Base-by-base conservation (phyloP, 1,284 basidiomycete genomes). In the Pseudozyma thailandica region DNA sequence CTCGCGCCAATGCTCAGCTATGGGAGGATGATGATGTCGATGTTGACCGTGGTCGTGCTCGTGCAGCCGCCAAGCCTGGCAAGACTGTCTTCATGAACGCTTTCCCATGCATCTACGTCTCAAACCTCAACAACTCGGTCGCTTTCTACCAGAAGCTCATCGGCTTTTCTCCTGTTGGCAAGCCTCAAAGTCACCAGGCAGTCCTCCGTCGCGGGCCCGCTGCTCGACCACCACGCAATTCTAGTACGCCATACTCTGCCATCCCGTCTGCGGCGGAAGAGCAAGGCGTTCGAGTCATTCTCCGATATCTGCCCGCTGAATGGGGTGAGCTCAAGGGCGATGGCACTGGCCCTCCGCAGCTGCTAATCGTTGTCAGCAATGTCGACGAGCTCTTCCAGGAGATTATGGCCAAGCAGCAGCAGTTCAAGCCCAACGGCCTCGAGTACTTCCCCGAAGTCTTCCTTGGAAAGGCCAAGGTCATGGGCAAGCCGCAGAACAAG, bases 361-460 rank as follows among this genome's bases (percentile, higher is more conserved):
- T 73, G 16, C 39, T 68, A 26, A 42, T 73, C 16, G 70, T 64
- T 7, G 70, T 73, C 25, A 69, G 60, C 51, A 61, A 68, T 48
- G 64, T 59, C 9, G 70, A 73, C 31, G 70, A 73, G 41, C 50
- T 73, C 23, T 69, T 50, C 47, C 30, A 55, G 16, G 70, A 73
- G 48, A 59, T 73, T 15, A 47, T 58, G 3, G 53, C 60, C 33
- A 68, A 69, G 38, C 56, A 68, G 44, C 54, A 69, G 50, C 53
- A 55, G 25, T 68, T 73, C n/a, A 53, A 56, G 45, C 70, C 70
- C 6, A 73, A 52, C 16, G 70, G 64, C 28, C 20, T 31, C 27
- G 74, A 70, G 50, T 78, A 78, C 62, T 78, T 75, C 38, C 76
- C 76, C 13, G 58, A 68, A 38, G 54, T 72, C 26, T 64, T 63